A percentile compares a stretch with the other conserved stretches of the same genome.
phyloP scores from a whole-genome alignment of 2,329 filamentous ascomycete genomes.

The Colletotrichum cordylinicola region DNA sequence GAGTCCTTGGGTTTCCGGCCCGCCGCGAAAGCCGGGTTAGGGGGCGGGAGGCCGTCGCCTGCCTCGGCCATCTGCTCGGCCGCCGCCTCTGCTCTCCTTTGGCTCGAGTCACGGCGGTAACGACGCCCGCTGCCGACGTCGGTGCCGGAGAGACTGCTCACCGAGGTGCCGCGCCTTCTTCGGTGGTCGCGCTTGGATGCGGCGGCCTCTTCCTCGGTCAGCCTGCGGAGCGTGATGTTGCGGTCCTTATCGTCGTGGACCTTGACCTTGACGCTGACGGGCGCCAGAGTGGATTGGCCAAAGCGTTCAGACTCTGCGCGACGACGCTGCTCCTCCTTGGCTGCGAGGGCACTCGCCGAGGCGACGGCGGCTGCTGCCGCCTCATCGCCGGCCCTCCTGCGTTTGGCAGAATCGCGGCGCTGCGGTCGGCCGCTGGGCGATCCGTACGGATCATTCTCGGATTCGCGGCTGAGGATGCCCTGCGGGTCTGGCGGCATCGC shows the following conservation, averaged over 20 bases:
- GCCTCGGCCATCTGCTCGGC: slow-evolving; percentile 51
- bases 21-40: slow-evolving; percentile 61
- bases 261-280: slow-evolving; percentile 64
- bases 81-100: slow-evolving; percentile 49
- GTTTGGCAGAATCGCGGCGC: slow-evolving; percentile 50
- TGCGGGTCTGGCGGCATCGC: slow-evolving; percentile 52
- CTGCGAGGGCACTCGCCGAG: slow-evolving; percentile 52
- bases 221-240: slow-evolving; percentile 65
- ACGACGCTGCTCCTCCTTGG: slow-evolving; percentile 47
- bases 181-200: slow-evolving; percentile 43
- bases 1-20: slow-evolving; percentile 61
- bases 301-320: slow-evolving; percentile 41
- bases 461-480: slow-evolving; percentile 44
- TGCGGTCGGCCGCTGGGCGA: slow-evolving; percentile 46
- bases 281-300: slow-evolving; percentile 47
- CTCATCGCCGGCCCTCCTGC: slow-evolving; percentile 49
- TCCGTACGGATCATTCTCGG: slow-evolving; percentile 48
- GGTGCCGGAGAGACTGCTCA: slow-evolving; percentile 62
- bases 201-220: slow-evolving; percentile 65
- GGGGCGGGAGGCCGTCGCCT: slow-evolving; percentile 53
- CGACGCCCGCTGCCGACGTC: slow-evolving; percentile 56
- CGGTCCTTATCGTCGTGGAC: slow-evolving; percentile 65
- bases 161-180: slow-evolving; percentile 47
- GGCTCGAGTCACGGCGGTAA: slow-evolving; percentile 61
- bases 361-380: slow-evolving; percentile 54